phyloP scores from a whole-genome alignment of 192 early-diverging fungal genomes.

The Podila horticola region DNA sequence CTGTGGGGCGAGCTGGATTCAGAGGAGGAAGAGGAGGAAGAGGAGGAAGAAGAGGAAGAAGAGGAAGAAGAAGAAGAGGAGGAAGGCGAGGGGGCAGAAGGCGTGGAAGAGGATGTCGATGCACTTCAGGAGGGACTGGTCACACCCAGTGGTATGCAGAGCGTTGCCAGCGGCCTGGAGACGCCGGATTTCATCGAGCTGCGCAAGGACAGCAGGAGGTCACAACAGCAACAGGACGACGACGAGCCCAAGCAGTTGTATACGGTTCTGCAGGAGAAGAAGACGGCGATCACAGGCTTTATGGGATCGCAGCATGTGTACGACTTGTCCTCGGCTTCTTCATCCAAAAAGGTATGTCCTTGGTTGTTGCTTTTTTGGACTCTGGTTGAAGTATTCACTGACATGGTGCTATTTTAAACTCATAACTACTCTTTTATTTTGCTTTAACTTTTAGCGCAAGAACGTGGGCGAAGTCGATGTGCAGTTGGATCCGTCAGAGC shows the following conservation, averaged over 20 bases:
- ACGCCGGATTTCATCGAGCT: constrained; percentile 90
- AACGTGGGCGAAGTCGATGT: constrained; percentile 78
- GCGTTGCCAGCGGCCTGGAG: constrained; percentile 80
- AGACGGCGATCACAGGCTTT: constrained; percentile 77
- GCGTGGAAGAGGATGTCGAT: constrained; percentile 58
- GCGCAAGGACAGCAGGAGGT: constrained; percentile 74
- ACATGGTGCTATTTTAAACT: background rate
- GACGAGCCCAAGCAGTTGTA: constrained; percentile 74
- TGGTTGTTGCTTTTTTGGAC: constrained; percentile 1
- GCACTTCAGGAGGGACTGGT: constrained; percentile 72
- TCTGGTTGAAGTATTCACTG: background rate
- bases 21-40: constrained; percentile 68
- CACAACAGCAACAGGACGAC: constrained; percentile 51
- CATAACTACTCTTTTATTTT: background rate
- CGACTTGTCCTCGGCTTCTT: constrained; percentile 69
- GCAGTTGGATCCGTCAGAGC: constrained; percentile 89
- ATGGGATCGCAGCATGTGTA: constrained; percentile 97
- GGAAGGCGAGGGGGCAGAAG: constrained; percentile 68
- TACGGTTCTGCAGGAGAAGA: constrained; percentile 86
- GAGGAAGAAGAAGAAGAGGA: constrained; percentile 81
- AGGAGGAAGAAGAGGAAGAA: constrained; percentile 57
- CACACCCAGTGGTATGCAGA: constrained; percentile 85
- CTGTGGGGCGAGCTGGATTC: constrained; percentile 93
- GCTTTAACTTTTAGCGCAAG: constrained; percentile 57
- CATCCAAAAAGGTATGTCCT: constrained; percentile 57